These are phyloP conservation scores for Botrytis porri DNA, from an alignment of 2,329 filamentous ascomycete genomes.

Conservation along the genomic window DNA sequence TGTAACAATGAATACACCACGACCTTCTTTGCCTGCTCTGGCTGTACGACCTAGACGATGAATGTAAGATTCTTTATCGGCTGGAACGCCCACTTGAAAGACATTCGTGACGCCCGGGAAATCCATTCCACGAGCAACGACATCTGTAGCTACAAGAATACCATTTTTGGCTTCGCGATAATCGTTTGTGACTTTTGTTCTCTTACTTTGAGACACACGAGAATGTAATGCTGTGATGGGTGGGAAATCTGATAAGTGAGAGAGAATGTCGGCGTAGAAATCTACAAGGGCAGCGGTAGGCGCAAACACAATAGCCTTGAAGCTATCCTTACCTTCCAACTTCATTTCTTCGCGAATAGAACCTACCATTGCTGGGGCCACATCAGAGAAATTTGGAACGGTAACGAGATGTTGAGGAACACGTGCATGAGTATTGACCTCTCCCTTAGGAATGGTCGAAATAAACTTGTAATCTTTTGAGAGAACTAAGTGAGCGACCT, in stretches of 20 bases:
- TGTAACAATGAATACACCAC: conserved; percentile 66
- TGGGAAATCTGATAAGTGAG: conserved; percentile 34
- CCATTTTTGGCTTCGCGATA: conserved; percentile 66
- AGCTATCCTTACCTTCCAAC: conserved; percentile 48
- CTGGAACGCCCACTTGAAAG: conserved; percentile 66
- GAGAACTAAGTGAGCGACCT: conserved; percentile 77
- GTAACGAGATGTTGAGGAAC: conserved; percentile 77
- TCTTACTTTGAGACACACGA: conserved; percentile 64
- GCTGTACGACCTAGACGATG: conserved; percentile 75
- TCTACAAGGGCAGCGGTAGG: conserved; percentile 73
- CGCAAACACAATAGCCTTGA: conserved; percentile 96
- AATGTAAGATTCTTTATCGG: conserved; percentile 68
- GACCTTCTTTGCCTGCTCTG: conserved; percentile 69
- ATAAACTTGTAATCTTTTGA: conserved; percentile 79
- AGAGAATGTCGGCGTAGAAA: conserved; percentile 58
- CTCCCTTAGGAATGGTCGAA: conserved; percentile 79
- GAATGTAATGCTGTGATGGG: conserved; percentile 63
- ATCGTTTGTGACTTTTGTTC: conserved; percentile 66
- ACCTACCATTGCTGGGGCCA: conserved; percentile 74
- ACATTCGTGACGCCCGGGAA: conserved; percentile 79
- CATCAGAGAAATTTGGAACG: conserved; percentile 68
- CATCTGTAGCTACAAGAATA: conserved; percentile 74
- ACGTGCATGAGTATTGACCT: conserved; percentile 77
- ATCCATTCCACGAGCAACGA: conserved; percentile 79
- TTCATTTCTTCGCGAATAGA: conserved; percentile 61